Conservation (phyloP, 208 protist genomes). For the Acanthamoeba royreba region DNA sequence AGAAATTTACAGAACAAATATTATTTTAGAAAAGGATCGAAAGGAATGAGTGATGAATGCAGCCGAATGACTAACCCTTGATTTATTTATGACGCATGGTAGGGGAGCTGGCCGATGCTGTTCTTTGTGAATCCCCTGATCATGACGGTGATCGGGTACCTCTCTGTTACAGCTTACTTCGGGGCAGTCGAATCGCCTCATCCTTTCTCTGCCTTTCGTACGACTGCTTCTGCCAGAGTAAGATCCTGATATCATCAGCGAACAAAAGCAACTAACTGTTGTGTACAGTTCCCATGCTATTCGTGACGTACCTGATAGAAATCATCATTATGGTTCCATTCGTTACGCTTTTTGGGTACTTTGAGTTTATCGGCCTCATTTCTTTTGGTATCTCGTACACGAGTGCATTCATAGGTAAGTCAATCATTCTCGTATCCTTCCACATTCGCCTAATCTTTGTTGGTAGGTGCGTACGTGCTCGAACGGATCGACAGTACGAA, state of each 20-base stretch:
- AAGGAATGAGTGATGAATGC: no score
- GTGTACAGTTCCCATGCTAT: not conserved
- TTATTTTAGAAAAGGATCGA: no score
- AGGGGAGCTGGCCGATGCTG: not conserved
- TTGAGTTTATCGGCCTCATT: conserved; percentile 9
- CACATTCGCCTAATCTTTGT: not conserved
- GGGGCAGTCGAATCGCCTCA: not conserved
- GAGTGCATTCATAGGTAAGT: not conserved
- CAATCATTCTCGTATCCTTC: not conserved
- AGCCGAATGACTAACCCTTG: no score
- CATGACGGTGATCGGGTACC: conserved; percentile 21
- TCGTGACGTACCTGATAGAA: not conserved
- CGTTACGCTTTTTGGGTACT: conserved; percentile 4
- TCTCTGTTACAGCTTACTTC: not conserved
- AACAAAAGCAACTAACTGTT: not conserved
- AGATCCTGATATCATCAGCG: not conserved
- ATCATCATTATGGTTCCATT: not conserved
- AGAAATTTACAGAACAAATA: not conserved
- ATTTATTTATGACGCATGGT: no score
- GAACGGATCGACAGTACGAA: not conserved
- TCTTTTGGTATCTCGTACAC: not conserved
- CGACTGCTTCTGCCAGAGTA: not conserved
- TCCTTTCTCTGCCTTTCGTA: not conserved
- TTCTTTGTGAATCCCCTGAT: conserved; percentile 1
- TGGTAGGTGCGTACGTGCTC: not conserved